Percentiles rank a stretch among this genome's conserved stretches.
These are phyloP conservation scores for Candida coleopterorum DNA, from an alignment of 805 yeast genomes.

Conservation along the genomic window DNA sequence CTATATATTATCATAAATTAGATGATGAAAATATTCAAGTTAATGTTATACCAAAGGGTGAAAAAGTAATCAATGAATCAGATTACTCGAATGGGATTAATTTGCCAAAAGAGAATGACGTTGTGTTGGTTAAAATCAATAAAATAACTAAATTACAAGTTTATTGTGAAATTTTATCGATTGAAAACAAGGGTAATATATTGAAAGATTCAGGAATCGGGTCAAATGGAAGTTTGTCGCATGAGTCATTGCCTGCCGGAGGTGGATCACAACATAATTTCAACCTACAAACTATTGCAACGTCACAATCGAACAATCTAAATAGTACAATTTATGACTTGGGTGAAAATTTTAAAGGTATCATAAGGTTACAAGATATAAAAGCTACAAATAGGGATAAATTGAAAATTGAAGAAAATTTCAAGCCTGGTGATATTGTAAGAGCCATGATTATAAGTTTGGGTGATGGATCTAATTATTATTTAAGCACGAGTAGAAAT, in stretches of 20 bases:
- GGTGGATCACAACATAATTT: constrained; percentile 41
- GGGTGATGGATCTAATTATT: constrained; percentile 93
- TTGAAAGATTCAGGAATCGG: constrained; percentile 66
- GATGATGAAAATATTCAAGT: constrained; percentile 23
- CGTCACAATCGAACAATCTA: constrained; percentile 34
- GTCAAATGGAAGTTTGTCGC: constrained; percentile 41
- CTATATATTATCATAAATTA: constrained; percentile 32
- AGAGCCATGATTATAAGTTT: constrained; percentile 78
- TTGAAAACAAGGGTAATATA: constrained; percentile 56
- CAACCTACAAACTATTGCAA: constrained; percentile 27
- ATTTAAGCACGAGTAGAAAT: constrained; percentile 81
- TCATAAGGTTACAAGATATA: constrained; percentile 82
- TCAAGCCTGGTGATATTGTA: constrained; percentile 88
- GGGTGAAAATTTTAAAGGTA: constrained; percentile 86
- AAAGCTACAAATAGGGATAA: constrained; percentile 88
- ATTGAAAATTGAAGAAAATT: constrained; percentile 73
- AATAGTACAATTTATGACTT: constrained; percentile 52
- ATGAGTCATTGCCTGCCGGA: constrained; percentile 38
- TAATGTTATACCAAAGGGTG: constrained; percentile 22
- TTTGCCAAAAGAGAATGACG: constrained; percentile 80
- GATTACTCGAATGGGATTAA: constrained; percentile 25
- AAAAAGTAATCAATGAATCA: not conserved
- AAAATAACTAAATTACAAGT: constrained; percentile 68
- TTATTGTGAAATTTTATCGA: constrained; percentile 64
- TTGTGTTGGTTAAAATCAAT: constrained; percentile 72